Evolutionary conservation across 352 stramenopile genomes (phyloP).

Genomic region (Pythium phragmiticola): DNA sequence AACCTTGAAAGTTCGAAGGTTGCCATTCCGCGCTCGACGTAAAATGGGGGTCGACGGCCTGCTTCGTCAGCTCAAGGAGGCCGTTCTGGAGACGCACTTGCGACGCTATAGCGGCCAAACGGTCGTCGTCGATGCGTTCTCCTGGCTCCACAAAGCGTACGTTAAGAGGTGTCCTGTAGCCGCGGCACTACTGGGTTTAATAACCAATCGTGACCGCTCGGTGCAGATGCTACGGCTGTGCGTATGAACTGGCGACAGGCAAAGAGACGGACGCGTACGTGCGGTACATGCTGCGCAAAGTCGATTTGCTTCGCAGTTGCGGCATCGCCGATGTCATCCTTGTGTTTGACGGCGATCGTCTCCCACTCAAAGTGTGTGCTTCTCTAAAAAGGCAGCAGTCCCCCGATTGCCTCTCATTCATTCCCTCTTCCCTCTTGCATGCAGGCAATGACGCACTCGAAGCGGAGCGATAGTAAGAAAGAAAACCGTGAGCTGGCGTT

Average conservation of each 20-base stretch:
- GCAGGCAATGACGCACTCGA: constrained; percentile 65
- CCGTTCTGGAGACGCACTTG: constrained; percentile 52
- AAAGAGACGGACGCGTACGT: constrained; percentile 66
- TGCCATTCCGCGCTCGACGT: background rate
- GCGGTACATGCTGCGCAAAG: constrained; percentile 73
- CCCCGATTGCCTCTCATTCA: background rate
- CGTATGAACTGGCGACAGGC: constrained; percentile 69
- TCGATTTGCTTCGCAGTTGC: constrained; percentile 54
- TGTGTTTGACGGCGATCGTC: constrained; percentile 73
- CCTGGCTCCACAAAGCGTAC: constrained; percentile 82
- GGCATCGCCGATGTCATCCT: constrained; percentile 58
- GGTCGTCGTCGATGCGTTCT: constrained; percentile 70
- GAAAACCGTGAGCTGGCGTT: constrained; percentile 55
- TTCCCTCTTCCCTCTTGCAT: background rate
- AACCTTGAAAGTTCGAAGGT: constrained; percentile 4
- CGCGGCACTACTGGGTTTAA: background rate
- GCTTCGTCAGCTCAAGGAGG: constrained; percentile 57
- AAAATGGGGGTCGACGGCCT: constrained; percentile 71
- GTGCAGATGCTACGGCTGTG: constrained; percentile 69
- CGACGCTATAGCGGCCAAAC: constrained; percentile 49
- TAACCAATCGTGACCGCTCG: background rate
- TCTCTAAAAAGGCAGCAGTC: background rate
- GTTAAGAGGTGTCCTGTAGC: constrained; percentile 18
- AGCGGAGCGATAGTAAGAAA: constrained; percentile 54
- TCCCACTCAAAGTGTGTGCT: constrained; percentile 60